phyloP scores from a whole-genome alignment of 768 basidiomycete genomes.

The Termitomyces sp. region DNA sequence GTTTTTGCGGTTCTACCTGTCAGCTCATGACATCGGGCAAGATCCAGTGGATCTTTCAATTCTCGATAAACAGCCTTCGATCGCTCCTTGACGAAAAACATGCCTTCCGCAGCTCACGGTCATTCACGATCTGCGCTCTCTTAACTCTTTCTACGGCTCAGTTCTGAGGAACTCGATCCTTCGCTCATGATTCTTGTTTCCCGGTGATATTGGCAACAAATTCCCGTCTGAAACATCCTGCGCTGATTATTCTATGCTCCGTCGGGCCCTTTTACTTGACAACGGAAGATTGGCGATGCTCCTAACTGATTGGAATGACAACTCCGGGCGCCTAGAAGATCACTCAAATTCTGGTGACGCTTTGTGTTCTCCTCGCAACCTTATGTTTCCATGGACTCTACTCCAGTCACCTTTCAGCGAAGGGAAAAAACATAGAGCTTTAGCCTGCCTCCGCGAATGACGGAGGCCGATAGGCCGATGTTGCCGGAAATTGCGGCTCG shows the following conservation, averaged over 20 bases:
- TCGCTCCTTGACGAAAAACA: background rate
- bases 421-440: background rate
- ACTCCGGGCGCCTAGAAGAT: background rate
- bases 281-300: background rate
- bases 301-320: slow-evolving; percentile 5
- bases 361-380: background rate
- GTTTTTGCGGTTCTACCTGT: background rate
- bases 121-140: slow-evolving; percentile 1
- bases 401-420: background rate
- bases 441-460: background rate
- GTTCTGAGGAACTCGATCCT: background rate
- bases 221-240: background rate
- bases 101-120: slow-evolving; percentile 7
- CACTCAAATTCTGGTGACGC: background rate
- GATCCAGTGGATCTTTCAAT: background rate
- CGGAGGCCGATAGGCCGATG: background rate
- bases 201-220: slow-evolving; percentile 3
- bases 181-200: background rate
- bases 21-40: background rate
- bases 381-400: background rate
- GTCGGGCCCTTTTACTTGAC: background rate
- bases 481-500: background rate
- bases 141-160: slow-evolving; percentile 2
- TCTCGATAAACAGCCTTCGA: background rate
- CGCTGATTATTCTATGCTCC: slow-evolving; percentile 2